phyloP scores from a whole-genome alignment of 2,329 filamentous ascomycete species.

The Diaporthe australafricana region DNA sequence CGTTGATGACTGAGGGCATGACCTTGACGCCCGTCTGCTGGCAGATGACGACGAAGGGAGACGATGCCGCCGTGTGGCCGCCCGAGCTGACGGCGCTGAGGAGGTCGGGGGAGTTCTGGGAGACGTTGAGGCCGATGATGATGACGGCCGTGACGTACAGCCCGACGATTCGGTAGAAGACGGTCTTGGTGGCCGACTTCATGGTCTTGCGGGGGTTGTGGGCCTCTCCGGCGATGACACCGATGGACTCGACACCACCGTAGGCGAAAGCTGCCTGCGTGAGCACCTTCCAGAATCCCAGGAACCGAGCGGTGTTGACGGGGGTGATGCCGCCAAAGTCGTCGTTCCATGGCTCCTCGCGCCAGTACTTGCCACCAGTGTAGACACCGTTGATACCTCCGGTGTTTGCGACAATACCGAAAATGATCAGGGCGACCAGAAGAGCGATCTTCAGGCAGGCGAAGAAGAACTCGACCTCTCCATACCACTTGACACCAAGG shows the following conservation, averaged over 20 bases:
- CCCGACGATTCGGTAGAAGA: conserved; percentile 71
- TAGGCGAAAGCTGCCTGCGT: conserved; percentile 37
- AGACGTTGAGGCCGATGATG: conserved; percentile 71
- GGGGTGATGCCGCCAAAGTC: conserved; percentile 26
- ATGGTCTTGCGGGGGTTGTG: conserved; percentile 55
- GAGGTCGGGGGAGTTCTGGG: conserved; percentile 56
- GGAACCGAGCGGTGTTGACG: conserved; percentile 31
- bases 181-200: conserved; percentile 68
- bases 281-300: conserved; percentile 37
- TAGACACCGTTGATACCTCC: conserved; percentile 53
- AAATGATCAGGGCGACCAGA: conserved; percentile 60
- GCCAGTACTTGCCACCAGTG: conserved; percentile 36
- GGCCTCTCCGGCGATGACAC: conserved; percentile 57
- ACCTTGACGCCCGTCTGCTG: conserved; percentile 60
- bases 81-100: conserved; percentile 60
- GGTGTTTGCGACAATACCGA: conserved; percentile 70
- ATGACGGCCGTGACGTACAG: conserved; percentile 70
- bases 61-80: conserved; percentile 63
- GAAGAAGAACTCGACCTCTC: conserved; percentile 35
- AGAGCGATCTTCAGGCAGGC: conserved; percentile 36
- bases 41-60: conserved; percentile 61
- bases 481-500: conserved; percentile 35
- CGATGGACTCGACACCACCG: conserved; percentile 41
- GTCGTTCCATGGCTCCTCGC: conserved; percentile 33
- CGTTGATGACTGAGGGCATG: conserved; percentile 66